Percentiles rank a stretch among this genome's conserved stretches.
Evolutionary conservation across 2,329 filamentous ascomycete genomes (phyloP).

Genomic region (Pyricularia sp.): DNA sequence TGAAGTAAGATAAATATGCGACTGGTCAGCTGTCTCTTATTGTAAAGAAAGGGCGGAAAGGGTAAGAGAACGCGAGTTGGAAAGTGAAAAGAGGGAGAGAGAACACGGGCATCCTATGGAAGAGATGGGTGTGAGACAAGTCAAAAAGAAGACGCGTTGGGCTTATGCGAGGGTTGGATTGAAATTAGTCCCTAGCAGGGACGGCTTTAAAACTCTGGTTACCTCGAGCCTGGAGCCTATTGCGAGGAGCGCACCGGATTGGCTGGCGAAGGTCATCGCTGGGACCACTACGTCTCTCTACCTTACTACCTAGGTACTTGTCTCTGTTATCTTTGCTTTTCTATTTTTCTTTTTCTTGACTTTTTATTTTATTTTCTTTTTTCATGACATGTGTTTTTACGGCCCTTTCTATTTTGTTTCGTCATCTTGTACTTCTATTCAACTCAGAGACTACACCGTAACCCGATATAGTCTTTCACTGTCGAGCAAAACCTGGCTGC

Average conservation of each 20-base stretch:
- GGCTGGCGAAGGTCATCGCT: background rate
- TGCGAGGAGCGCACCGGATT: background rate
- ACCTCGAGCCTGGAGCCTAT: background rate
- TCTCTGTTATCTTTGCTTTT: background rate
- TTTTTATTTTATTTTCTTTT: background rate
- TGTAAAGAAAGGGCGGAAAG: background rate
- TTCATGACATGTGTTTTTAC: background rate
- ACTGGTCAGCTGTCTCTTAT: background rate
- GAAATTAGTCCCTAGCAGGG: background rate
- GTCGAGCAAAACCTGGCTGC: background rate
- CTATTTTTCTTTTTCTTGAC: background rate
- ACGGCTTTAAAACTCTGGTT: background rate
- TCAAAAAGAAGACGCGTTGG: background rate
- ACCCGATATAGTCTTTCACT: background rate
- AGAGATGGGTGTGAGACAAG: background rate
- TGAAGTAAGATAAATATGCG: background rate
- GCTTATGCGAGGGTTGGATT: background rate
- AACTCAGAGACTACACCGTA: background rate
- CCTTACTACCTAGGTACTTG: background rate
- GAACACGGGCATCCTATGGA: background rate
- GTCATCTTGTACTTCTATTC: background rate
- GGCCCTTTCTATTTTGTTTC: background rate
- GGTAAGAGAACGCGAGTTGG: background rate
- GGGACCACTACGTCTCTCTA: background rate
- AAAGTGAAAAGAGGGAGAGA: background rate